These are phyloP conservation scores for Jimgerdemannia flammicorona DNA, from an alignment of 192 early-diverging fungal genomes.

Conservation along the genomic window DNA sequence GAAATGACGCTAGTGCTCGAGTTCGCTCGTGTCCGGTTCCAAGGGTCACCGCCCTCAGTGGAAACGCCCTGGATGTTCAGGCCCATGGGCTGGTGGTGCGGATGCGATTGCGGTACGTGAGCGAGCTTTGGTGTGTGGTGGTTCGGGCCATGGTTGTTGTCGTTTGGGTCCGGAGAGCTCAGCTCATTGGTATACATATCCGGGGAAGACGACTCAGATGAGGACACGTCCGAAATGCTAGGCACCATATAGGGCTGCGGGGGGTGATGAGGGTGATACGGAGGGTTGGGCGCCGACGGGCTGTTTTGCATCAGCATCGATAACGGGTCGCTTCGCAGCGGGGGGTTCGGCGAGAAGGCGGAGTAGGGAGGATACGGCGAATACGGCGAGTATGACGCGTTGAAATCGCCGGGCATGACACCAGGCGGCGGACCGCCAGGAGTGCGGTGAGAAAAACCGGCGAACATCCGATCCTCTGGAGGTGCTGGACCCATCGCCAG, in stretches of 20 bases:
- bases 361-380: slow-evolving; percentile 1
- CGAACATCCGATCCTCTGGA: slow-evolving; percentile 16
- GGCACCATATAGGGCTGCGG: slow-evolving; percentile 35
- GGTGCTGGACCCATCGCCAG: slow-evolving; percentile 19
- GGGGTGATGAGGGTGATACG: slow-evolving; percentile 19
- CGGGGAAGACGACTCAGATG: slow-evolving; percentile 33
- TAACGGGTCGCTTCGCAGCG: neutral
- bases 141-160: neutral
- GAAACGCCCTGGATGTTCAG: slow-evolving; percentile 13
- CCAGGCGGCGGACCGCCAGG: slow-evolving; percentile 10
- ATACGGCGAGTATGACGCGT: slow-evolving; percentile 2
- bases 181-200: slow-evolving; percentile 21
- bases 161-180: slow-evolving; percentile 13
- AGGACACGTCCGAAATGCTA: slow-evolving; percentile 30
- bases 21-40: neutral
- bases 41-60: slow-evolving; percentile 8
- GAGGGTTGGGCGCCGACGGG: slow-evolving; percentile 15
- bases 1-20: neutral
- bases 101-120: slow-evolving; percentile 8
- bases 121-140: slow-evolving; percentile 16
- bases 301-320: slow-evolving; percentile 14
- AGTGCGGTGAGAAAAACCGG: slow-evolving; percentile 1
- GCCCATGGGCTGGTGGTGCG: slow-evolving; percentile 12
- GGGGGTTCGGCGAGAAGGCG: neutral
- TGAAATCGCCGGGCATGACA: slow-evolving; percentile 19